Evolutionary conservation across 495 filamentous ascomycete genomes (phyloP).

Genomic region (Melanomma pulvis-pyrius): DNA sequence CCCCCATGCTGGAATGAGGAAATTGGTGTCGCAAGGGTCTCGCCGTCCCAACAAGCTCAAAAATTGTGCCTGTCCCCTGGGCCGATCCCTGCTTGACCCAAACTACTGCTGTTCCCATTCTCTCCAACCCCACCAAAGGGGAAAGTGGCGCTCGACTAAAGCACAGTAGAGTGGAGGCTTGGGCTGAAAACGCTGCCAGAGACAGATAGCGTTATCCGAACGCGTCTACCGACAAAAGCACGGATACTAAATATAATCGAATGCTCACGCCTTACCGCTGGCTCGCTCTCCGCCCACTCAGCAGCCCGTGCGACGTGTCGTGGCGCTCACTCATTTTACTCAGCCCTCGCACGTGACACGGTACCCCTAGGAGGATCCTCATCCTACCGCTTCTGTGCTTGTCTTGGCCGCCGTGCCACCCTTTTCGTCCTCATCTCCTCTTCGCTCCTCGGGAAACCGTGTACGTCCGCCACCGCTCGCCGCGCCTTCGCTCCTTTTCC

Average conservation of each 20-base stretch:
- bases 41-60: background rate
- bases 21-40: background rate
- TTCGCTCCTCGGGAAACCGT: background rate
- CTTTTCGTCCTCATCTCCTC: constrained; percentile 13
- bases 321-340: background rate
- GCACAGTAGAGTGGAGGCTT: background rate
- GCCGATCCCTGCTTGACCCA: background rate
- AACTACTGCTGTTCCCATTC: background rate
- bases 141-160: background rate
- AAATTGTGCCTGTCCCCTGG: background rate
- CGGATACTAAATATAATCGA: background rate
- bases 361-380: background rate
- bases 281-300: background rate
- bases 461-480: background rate
- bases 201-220: too few relatives aligned
- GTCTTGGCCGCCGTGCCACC: constrained; percentile 14
- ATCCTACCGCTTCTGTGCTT: constrained; percentile 8
- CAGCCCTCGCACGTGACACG: background rate
- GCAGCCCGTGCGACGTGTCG: background rate
- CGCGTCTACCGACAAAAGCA: background rate
- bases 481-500: constrained; percentile 2
- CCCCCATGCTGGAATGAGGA: too few relatives aligned
- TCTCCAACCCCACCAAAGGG: background rate
- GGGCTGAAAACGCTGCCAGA: too few relatives aligned
- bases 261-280: background rate